A percentile compares a stretch with the other conserved stretches of the same genome.
Conservation (phyloP, 768 basidiomycete species). For the Russula earlei region DNA sequence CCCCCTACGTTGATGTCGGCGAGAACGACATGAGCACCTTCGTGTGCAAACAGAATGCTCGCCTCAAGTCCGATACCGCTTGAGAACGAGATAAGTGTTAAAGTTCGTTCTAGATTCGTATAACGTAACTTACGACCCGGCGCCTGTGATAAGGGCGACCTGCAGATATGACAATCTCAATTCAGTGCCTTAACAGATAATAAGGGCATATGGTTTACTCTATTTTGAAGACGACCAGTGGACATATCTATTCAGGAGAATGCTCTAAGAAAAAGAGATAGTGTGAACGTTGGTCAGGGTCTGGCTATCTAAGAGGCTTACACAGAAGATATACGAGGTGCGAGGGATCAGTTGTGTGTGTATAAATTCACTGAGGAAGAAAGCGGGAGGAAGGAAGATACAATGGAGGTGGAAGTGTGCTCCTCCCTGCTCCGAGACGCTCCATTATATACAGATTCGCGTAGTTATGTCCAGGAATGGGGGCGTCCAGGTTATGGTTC, state of each 20-base stretch:
- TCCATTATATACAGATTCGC: too few species aligned
- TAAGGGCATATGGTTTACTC: constrained; percentile 31
- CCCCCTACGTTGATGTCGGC: constrained; percentile 79
- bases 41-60: constrained; percentile 87
- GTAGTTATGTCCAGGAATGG: too few species aligned
- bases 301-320: too few species aligned
- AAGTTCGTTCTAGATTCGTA: background rate
- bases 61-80: constrained; percentile 97
- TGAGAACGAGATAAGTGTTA: background rate
- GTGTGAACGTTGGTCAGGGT: too few species aligned
- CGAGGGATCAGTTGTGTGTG: too few species aligned
- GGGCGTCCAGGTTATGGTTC: too few species aligned
- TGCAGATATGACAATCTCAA: constrained; percentile 23
- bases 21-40: constrained; percentile 86
- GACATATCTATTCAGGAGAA: constrained; percentile 2
- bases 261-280: too few species aligned
- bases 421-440: too few species aligned
- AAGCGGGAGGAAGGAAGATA: too few species aligned
- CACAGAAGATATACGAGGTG: too few species aligned
- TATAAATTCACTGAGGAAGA: too few species aligned
- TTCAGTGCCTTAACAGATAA: background rate
- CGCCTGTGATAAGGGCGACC: constrained; percentile 81
- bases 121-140: constrained; percentile 59
- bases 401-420: too few species aligned
- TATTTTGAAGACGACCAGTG: constrained; percentile 56